Base-by-base conservation (phyloP, 2,329 filamentous ascomycete genomes). In the Gaeumannomyces sp. region DNA sequence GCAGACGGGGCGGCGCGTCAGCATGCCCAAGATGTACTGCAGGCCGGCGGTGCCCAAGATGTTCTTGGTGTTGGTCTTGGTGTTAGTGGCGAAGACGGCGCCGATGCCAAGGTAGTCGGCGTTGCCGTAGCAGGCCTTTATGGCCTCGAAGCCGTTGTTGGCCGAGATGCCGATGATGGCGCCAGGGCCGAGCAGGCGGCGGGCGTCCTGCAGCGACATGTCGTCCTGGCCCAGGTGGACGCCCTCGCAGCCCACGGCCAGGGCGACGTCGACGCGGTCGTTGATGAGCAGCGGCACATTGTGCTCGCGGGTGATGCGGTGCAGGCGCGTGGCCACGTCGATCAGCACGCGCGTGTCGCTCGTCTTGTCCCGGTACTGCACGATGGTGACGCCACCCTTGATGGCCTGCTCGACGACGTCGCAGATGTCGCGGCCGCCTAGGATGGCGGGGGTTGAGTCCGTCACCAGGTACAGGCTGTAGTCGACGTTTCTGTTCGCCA, bases 221-320 rank as follows among this genome's bases (percentile, higher is more conserved):
- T 98, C 94, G 83, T 97, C 93, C 79, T 98, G 94, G 8, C 95
- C 95, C 62, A 98, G 85, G 75, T 98, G 95, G 11, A 97, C 92
- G 60, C 95, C 95, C 78, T 97, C 94, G 65, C 91, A 95, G 16
- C 88, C 91, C 59, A 93, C 85, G 19, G 92, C 93, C 25, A 92
- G 82, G 11, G 93, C 93, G 31, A 98, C 91, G 74, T 97, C 93
- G 7, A 97, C 85, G 16, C 93, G 87, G 75, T 98, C 95, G 74
- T 98, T 98, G 79, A 98, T 93, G 64, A 98, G 80, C 65, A 98
- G 83, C 35, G 94, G 94, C 3, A 97, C 86, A 22, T 81, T 81
- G 72, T 90, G 82, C 60, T 80, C 80, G 68, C 80, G 80, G 27
- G 92, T 94, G 67, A 95, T 79, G 53, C 79, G 75, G 74, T 96